Conservation (phyloP, 1,139 yeast species). For the Trichomonascaceae sp. region DNA sequence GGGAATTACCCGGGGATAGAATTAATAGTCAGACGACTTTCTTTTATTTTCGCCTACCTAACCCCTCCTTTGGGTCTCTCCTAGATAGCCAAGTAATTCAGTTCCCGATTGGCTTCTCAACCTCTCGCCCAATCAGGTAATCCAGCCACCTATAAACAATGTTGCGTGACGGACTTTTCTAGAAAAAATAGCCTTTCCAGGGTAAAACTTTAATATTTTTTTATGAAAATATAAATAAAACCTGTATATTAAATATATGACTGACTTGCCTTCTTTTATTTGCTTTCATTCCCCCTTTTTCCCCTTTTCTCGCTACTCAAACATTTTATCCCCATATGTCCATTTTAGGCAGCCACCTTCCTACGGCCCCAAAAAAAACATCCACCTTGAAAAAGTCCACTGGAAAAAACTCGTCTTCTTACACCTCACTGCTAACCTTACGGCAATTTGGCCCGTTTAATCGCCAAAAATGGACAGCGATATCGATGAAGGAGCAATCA, state of each 20-base stretch:
- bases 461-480: background rate
- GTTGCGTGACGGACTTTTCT: background rate
- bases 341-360: background rate
- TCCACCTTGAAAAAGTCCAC: background rate
- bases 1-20: background rate
- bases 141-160: background rate
- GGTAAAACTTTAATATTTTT: background rate
- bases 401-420: background rate
- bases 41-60: too few relatives aligned
- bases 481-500: constrained; percentile 5
- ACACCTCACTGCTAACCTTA: background rate
- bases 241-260: too few relatives aligned
- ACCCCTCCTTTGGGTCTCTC: too few relatives aligned
- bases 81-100: background rate
- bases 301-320: background rate
- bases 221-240: background rate
- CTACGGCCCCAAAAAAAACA: background rate
- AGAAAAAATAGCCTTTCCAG: background rate
- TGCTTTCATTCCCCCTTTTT: background rate
- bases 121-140: background rate
- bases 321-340: background rate
- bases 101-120: background rate
- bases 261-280: too few relatives aligned
- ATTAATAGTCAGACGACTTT: background rate
- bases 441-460: background rate